Percentiles rank a stretch among this genome's conserved stretches.
These are phyloP conservation scores for Rhynchospora tenuis DNA, from an alignment of 176 grass and related monocot genomes.

Conservation along the genomic window DNA sequence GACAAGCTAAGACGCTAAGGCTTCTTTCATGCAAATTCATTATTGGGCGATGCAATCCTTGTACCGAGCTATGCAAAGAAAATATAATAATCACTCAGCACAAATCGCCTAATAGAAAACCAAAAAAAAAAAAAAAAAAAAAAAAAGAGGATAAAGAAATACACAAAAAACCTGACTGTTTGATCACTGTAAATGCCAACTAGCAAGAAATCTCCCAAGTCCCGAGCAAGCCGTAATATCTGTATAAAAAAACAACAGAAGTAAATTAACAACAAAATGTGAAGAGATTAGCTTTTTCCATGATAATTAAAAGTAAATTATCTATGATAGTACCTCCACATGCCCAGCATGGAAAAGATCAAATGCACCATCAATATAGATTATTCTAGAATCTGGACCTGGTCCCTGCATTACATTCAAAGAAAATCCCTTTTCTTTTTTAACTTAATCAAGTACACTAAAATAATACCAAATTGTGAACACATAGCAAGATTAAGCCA, in stretches of 20 bases:
- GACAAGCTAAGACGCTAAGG: constrained; percentile 91
- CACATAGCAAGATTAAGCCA: neutral
- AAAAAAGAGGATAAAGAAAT: neutral
- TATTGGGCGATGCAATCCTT: constrained; percentile 82
- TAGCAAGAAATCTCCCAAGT: constrained; percentile 85
- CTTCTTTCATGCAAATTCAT: constrained; percentile 96
- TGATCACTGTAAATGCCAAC: constrained; percentile 92
- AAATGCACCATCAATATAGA: constrained; percentile 94
- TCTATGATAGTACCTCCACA: constrained; percentile 58
- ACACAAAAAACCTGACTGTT: constrained; percentile 61
- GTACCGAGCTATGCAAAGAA: constrained; percentile 41
- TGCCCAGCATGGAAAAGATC: constrained; percentile 98
- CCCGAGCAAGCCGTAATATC: constrained; percentile 79
- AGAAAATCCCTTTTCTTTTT: neutral
- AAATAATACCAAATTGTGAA: neutral
- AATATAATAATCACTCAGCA: neutral
- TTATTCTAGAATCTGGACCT: constrained; percentile 68
- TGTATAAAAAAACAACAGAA: constrained; percentile 20
- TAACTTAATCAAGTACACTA: neutral
- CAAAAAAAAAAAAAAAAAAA: neutral
- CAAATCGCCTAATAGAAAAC: neutral
- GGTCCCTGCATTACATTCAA: constrained; percentile 45
- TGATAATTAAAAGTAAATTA: neutral
- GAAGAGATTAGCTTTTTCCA: neutral
- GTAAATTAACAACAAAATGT: constrained; percentile 6